Evolutionary conservation across 1,284 basidiomycete genomes (phyloP).

Genomic region (Ganoderma lucidum): DNA sequence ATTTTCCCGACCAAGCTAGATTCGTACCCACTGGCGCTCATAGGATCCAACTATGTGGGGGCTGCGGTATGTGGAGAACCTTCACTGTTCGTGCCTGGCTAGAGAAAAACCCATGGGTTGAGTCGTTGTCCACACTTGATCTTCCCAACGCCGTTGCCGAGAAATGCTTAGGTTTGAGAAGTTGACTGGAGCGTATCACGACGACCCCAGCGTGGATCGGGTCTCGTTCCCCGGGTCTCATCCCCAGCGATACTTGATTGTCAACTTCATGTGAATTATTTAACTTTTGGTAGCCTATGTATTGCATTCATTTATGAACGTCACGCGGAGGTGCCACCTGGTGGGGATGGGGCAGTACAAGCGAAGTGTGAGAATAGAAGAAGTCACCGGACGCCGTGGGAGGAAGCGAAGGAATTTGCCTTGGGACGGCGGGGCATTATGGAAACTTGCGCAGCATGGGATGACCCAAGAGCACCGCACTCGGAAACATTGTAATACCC

Average conservation of each 20-base stretch:
- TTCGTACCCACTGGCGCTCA: background rate
- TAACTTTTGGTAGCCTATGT: background rate
- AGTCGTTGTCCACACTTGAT: background rate
- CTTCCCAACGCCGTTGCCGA: background rate
- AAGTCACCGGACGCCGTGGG: conserved; percentile 9
- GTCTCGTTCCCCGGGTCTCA: background rate
- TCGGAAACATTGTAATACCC: background rate
- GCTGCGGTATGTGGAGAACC: conserved; percentile 5
- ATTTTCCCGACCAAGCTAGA: background rate
- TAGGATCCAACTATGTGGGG: background rate
- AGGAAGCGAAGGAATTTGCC: conserved; percentile 7
- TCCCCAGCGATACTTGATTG: background rate
- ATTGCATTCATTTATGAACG: background rate
- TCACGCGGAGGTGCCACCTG: background rate
- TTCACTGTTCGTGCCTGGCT: background rate
- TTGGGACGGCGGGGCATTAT: background rate
- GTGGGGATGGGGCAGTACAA: background rate
- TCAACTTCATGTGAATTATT: background rate
- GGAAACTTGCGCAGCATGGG: background rate
- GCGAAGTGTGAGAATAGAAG: background rate
- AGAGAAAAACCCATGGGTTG: background rate
- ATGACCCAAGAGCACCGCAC: background rate
- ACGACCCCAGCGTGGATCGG: background rate
- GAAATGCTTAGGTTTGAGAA: conserved; percentile 4
- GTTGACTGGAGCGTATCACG: background rate